Percentiles rank a stretch among this genome's conserved stretches.
Evolutionary conservation across 305 asterid species (phyloP).

Genomic region (Fraxinus paxiana): DNA sequence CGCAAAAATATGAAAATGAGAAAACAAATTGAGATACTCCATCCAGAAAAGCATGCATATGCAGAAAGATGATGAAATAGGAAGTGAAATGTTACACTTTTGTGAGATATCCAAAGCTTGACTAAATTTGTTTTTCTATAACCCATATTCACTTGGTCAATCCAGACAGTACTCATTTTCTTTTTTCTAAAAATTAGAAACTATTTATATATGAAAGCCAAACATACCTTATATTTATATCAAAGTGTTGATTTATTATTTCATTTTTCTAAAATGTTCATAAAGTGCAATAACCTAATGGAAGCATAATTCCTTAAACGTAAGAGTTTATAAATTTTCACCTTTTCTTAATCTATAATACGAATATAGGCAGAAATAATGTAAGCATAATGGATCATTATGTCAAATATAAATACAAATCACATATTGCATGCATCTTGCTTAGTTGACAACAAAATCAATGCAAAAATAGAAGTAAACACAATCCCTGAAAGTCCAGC

Average conservation of each 20-base stretch:
- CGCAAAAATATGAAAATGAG: background rate
- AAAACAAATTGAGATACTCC: background rate
- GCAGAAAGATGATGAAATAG: background rate
- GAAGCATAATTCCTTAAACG: background rate
- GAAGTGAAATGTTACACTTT: background rate
- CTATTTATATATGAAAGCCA: background rate
- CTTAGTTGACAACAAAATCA: constrained; percentile 1
- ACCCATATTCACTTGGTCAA: background rate
- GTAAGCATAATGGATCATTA: background rate
- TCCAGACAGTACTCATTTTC: background rate
- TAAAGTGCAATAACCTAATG: background rate
- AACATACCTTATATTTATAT: background rate
- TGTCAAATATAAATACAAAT: too few relatives aligned
- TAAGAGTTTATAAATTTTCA: background rate
- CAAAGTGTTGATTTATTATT: background rate
- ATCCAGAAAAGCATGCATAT: background rate
- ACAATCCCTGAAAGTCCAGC: background rate
- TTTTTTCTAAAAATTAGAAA: background rate
- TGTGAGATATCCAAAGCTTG: background rate
- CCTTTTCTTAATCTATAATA: background rate
- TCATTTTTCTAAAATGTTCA: background rate
- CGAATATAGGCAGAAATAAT: background rate
- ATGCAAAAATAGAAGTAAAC: background rate
- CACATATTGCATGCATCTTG: background rate
- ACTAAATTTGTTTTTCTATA: background rate